These are phyloP conservation scores for Hirsutella rhossiliensis DNA, from an alignment of 2,329 filamentous ascomycete species.

Conservation along the genomic window DNA sequence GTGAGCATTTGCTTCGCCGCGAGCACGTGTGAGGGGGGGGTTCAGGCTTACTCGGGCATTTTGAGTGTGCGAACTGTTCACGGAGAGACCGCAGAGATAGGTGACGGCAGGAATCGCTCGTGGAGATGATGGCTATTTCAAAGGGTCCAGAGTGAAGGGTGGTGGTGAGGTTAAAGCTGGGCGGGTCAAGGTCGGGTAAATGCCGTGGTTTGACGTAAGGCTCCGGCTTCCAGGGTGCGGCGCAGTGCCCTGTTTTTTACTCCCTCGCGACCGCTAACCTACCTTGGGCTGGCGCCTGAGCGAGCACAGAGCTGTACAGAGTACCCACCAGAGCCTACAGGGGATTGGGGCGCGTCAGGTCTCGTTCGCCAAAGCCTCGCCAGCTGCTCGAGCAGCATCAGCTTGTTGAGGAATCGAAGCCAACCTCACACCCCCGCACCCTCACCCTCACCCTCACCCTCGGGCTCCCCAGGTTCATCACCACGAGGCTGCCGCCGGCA, in stretches of 20 bases:
- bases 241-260: background rate
- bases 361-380: background rate
- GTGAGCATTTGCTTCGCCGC: background rate
- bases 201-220: background rate
- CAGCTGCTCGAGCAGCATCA: background rate
- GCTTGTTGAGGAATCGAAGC: background rate
- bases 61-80: background rate
- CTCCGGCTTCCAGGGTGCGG: too few relatives aligned
- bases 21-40: background rate
- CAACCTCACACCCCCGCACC: background rate
- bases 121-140: too few relatives aligned
- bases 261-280: background rate
- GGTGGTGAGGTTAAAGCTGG: background rate
- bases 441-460: background rate
- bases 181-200: background rate
- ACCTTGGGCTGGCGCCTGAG: too few relatives aligned
- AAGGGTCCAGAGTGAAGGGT: background rate
- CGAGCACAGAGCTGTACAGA: too few relatives aligned
- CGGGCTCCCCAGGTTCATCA: too few relatives aligned
- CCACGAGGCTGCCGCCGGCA: background rate
- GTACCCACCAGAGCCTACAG: background rate
- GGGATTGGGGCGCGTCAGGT: background rate
- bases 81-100: too few relatives aligned
- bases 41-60: background rate
- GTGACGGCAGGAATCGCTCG: too few relatives aligned